Percentiles rank a stretch among this genome's conserved stretches.
These are phyloP conservation scores for Rutstroemia sydowiana DNA, from an alignment of 2,329 filamentous ascomycete species.

Conservation along the genomic window DNA sequence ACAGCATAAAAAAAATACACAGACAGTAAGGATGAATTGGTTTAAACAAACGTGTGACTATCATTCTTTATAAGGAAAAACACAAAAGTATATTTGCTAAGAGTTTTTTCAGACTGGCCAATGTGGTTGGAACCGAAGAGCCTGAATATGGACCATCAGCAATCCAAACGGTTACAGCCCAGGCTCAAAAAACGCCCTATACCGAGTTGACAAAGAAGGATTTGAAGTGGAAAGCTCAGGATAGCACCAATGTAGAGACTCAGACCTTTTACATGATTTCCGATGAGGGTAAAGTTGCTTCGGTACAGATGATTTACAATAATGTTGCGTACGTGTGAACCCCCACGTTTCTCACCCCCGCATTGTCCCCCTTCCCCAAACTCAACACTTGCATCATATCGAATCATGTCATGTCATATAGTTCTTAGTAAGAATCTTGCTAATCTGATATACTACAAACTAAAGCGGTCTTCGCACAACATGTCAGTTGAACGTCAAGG, in stretches of 20 bases:
- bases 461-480: slow-evolving; percentile 80
- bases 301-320: slow-evolving; percentile 93
- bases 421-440: background rate
- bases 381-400: slow-evolving; percentile 9
- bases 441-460: background rate
- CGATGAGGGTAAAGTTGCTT: slow-evolving; percentile 67
- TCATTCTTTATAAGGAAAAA: background rate
- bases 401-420: background rate
- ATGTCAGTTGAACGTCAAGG: slow-evolving; percentile 88
- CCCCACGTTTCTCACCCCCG: too few relatives aligned
- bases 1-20: background rate
- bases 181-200: slow-evolving; percentile 70
- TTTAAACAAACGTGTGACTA: slow-evolving; percentile 11
- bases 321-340: slow-evolving; percentile 73
- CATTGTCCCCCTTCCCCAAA: slow-evolving; percentile 13
- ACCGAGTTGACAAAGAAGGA: slow-evolving; percentile 72
- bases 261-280: slow-evolving; percentile 87
- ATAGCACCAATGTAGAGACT: slow-evolving; percentile 86
- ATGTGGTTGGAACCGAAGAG: slow-evolving; percentile 93
- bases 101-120: slow-evolving; percentile 48
- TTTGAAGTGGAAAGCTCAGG: slow-evolving; percentile 73
- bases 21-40: slow-evolving; percentile 7
- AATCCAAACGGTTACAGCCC: slow-evolving; percentile 77
- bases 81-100: background rate
- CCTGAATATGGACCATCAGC: slow-evolving; percentile 88